Evolutionary conservation across 768 basidiomycete species (phyloP), one percentile per base, ranked within the genome.

Genomic region (Rhodotorula kratochvilovae): DNA sequence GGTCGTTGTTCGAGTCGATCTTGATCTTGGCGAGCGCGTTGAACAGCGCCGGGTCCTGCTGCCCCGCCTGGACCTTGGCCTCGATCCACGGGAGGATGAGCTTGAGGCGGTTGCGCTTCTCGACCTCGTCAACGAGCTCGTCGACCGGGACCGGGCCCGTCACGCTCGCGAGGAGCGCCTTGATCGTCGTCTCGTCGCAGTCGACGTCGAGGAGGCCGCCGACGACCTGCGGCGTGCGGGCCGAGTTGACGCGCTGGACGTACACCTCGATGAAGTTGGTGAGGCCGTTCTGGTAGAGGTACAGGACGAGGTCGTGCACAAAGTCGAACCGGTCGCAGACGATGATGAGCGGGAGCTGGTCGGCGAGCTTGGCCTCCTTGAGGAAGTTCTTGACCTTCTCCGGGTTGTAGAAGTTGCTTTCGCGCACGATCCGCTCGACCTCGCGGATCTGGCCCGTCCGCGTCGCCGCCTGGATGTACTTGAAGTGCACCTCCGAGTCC

Each of bases 311-410:
- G 79, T 99, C 96, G 80, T 99, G 96, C 19, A 99, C 95, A 78
- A 97, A 98, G 85, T 96, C 95, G 85, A 98, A 99, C 50, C 96
- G 92, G 80, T 99, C 96, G 85, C 96, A 98, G 77, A 99, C 96
- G 75, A 99, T 98, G 84, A 98, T 99, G 76, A 99, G 88, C 8
- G 96, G 96, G 48, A 99, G 87, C 80, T 98, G 96, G 79, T 98
- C 96, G 48, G 88, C 83, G 39, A 99, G 88, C 78, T 96, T 94
- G 78, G 96, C 94, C 79, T 99, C 96, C 82, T 97, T 97, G 81
- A 97, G 87, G 89, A 97, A 98, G 83, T 99, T 99, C 86, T 99
- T 98, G 86, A 98, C 96, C 82, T 99, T 99, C 84, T 99, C 96
- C 2, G 96, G 91, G 81, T 94, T 97, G 85, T 98, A 98, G 82